Evolutionary conservation across 148 eudicot species (phyloP), one percentile per base, ranked within the genome.

Genomic region (Diospyros kaki): DNA sequence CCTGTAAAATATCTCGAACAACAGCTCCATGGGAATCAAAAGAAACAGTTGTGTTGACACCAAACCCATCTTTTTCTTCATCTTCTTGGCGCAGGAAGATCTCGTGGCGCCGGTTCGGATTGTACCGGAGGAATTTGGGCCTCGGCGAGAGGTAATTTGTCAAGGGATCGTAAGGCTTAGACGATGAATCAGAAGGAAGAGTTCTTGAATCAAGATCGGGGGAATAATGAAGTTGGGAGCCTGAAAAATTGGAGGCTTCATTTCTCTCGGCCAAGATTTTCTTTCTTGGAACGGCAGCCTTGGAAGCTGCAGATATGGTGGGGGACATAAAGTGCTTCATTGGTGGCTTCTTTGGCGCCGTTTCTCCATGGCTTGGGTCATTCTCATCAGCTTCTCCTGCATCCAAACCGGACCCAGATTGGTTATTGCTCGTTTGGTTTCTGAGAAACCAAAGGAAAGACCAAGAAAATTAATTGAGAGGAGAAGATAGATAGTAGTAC

Each of bases 101-200:
- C 75, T 72, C 79, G 2, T 78, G 64, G 28, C 77, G 72, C 81
- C 85, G 75, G 41, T 86, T 74, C 2, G 94, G 94, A 40, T 87
- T 77, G 76, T 83, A 91, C 50, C 88, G 80, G 58, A 89, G 85
- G 61, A 75, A 91, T 58, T 75, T 83, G 52, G 97, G 97, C 78
- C 97, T 81, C 43, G 94, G 90, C 48, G 93, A 88, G 48, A 88
- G 90, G 76, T 81, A 86, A 79, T 89, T 89, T 2, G 78, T 83
- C 28, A 73, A 68, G 28, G 90, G 92, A 76, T 91, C 97, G 77
- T 89, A 91, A 45, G 88, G 84, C 40, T 66, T 62, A 52, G 55
- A 60, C 15, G 74, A 67, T 12, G 82, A 76, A 71, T 84, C 78
- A 67, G 73, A 41, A n/a, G 72, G 55, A 70, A 46, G 58, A 4